Percentiles rank a stretch among this genome's conserved stretches.
Conservation (phyloP, 2,329 filamentous ascomycete genomes). For the Immersiporthe knoxdaviesiana region DNA sequence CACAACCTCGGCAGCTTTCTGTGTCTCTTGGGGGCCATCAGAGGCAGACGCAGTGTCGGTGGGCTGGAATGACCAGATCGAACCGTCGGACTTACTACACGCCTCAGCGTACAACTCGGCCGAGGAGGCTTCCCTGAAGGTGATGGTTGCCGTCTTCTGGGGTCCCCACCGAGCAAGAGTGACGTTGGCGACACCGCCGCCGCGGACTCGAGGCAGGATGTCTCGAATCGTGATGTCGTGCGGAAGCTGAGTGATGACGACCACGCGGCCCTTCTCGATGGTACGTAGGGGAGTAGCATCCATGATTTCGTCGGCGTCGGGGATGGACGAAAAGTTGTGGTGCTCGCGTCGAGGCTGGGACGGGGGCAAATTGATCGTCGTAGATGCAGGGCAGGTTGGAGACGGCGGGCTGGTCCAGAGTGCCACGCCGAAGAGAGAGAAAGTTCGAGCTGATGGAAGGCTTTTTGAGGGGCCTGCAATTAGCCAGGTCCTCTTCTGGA, state of each 20-base stretch:
- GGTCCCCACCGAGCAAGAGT: background rate
- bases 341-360: background rate
- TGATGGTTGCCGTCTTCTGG: conserved; percentile 8
- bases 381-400: background rate
- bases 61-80: background rate
- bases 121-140: conserved; percentile 16
- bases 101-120: background rate
- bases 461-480: background rate
- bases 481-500: background rate
- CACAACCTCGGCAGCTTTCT: background rate
- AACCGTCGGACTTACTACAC: background rate
- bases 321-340: background rate
- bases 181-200: conserved; percentile 6
- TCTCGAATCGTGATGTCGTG: conserved; percentile 1
- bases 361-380: background rate
- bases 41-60: background rate
- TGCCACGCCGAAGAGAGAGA: no score
- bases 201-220: conserved; percentile 14
- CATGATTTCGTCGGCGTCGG: background rate
- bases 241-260: background rate
- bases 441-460: background rate
- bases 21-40: background rate
- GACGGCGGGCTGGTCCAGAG: background rate
- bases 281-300: background rate
- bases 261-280: background rate